These are phyloP conservation scores for Rubia tinctorum DNA, from an alignment of 305 asterid species.

Conservation along the genomic window DNA sequence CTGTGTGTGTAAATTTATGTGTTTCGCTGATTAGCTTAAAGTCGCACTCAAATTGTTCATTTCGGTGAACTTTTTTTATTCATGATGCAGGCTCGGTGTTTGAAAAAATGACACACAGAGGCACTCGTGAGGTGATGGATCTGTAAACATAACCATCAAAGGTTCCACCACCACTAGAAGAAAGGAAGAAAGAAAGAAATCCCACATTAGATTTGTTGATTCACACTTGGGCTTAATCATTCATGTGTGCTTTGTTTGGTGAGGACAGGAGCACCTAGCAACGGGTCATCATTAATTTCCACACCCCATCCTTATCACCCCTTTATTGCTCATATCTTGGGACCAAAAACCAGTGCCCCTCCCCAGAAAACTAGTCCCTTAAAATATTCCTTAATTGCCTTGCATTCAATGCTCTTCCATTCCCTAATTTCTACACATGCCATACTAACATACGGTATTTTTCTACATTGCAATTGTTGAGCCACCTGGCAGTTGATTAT, in stretches of 20 bases:
- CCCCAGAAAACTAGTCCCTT: conserved; percentile 24
- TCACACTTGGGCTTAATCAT: conserved; percentile 8
- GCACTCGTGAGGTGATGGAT: not conserved
- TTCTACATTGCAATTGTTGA: not conserved
- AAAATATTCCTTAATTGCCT: conserved; percentile 37
- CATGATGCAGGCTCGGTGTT: not conserved
- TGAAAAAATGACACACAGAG: not conserved
- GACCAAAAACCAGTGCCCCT: conserved; percentile 28
- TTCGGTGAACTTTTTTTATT: not conserved
- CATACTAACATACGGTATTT: not conserved
- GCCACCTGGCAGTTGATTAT: conserved; percentile 12
- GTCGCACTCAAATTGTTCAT: not conserved
- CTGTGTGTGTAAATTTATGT: too few relatives aligned
- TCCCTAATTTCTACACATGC: conserved; percentile 15
- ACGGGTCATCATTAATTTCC: conserved; percentile 26
- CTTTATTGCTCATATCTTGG: conserved; percentile 24
- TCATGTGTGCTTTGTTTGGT: not conserved
- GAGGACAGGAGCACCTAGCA: conserved; percentile 10
- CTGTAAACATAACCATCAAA: not conserved
- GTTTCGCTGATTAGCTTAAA: not conserved
- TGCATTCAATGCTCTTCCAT: conserved; percentile 33
- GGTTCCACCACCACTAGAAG: conserved; percentile 2
- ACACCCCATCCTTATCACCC: conserved; percentile 8
- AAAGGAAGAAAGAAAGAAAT: not conserved
- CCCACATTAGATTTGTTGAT: conserved; percentile 16